Conservation (phyloP, 2,329 filamentous ascomycete species). For the Arthrobotrys entomopaga region DNA sequence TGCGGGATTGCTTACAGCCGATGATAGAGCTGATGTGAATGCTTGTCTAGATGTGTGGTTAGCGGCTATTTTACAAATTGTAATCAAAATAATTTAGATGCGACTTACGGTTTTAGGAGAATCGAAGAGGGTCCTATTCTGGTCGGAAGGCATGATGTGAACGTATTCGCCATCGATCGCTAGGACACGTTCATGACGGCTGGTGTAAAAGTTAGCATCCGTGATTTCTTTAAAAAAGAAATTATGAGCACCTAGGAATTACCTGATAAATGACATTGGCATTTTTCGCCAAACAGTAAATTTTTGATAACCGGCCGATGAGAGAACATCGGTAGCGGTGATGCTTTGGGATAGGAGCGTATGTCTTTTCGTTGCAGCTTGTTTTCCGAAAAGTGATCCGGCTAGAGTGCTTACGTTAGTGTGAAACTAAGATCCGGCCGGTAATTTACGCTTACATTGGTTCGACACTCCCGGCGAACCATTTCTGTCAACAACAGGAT, state of each 20-base stretch:
- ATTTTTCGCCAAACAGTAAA: slow-evolving; percentile 85
- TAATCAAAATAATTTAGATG: not conserved
- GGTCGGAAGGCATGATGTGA: slow-evolving; percentile 79
- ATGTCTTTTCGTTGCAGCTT: slow-evolving; percentile 23
- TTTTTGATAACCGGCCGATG: slow-evolving; percentile 69
- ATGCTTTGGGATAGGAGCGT: slow-evolving; percentile 46
- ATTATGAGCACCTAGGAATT: too few species aligned
- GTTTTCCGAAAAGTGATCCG: slow-evolving; percentile 45
- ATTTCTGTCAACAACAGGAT: slow-evolving; percentile 65
- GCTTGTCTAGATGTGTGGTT: slow-evolving; percentile 67
- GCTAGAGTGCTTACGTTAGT: slow-evolving; percentile 18
- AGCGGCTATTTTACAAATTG: not conserved
- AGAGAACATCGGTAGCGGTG: slow-evolving; percentile 55
- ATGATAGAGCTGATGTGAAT: slow-evolving; percentile 85
- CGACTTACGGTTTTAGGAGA: slow-evolving; percentile 70
- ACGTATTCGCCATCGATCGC: slow-evolving; percentile 87
- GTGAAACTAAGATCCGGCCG: not conserved
- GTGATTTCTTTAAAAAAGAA: not conserved
- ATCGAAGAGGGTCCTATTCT: slow-evolving; percentile 74
- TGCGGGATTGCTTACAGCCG: slow-evolving; percentile 81
- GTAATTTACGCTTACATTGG: slow-evolving; percentile 30
- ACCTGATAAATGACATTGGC: slow-evolving; percentile 76
- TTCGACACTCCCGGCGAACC: slow-evolving; percentile 51
- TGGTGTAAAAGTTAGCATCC: slow-evolving; percentile 9
- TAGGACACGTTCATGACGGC: slow-evolving; percentile 73